phyloP scores from a whole-genome alignment of 169 alveolate species.

The Perkinsus olseni region DNA sequence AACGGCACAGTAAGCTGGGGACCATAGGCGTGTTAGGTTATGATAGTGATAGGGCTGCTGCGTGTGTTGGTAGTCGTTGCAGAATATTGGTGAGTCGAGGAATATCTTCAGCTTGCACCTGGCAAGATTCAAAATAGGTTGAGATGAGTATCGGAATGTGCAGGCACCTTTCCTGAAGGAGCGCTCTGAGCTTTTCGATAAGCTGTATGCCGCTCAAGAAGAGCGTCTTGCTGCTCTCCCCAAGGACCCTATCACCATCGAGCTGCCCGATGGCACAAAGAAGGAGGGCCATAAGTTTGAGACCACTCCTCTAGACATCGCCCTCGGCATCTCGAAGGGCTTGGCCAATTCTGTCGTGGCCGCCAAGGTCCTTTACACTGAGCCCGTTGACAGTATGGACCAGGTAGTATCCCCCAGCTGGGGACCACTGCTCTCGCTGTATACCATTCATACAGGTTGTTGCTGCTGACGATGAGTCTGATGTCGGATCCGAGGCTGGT shows the following conservation, averaged over 20 bases:
- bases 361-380: conserved; percentile 72
- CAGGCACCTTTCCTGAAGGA: conserved; percentile 6
- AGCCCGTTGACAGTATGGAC: neutral
- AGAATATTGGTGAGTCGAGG: neutral
- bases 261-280: conserved; percentile 76
- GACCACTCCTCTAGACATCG: conserved; percentile 83
- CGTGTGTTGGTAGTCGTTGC: too few relatives aligned
- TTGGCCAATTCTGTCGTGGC: conserved; percentile 75
- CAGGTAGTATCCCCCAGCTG: neutral
- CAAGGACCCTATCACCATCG: conserved; percentile 64
- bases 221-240: conserved; percentile 33
- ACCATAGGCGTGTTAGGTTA: too few relatives aligned
- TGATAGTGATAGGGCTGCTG: too few relatives aligned
- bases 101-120: neutral
- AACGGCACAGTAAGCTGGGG: neutral
- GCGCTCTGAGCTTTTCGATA: conserved; percentile 20
- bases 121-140: neutral
- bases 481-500: conserved; percentile 55
- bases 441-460: conserved; percentile 12
- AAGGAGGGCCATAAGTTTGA: conserved; percentile 72
- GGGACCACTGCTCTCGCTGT: neutral
- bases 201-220: conserved; percentile 29
- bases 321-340: conserved; percentile 69
- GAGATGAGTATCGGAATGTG: neutral
- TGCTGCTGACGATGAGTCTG: conserved; percentile 24